Conservation (phyloP, 1,284 basidiomycete genomes). For the Neolentinus lepideus region DNA sequence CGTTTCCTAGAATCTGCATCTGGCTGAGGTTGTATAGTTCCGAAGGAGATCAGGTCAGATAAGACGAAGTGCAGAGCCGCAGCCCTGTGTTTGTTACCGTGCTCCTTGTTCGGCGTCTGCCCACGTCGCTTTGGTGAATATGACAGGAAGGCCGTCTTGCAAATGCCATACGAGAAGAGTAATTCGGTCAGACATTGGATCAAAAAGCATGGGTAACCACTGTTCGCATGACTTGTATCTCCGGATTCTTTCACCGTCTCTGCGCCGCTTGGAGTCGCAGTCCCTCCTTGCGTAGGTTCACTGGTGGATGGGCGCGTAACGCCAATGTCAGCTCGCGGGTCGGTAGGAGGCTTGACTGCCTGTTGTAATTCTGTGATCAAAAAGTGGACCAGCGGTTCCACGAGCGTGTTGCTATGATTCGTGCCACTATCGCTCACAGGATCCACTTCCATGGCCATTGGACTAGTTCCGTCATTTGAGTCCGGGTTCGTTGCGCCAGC, state of each 20-base stretch:
- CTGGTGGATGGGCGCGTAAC: constrained; percentile 15
- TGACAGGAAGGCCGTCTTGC: constrained; percentile 85
- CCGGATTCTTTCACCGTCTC: constrained; percentile 11
- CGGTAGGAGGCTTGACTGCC: constrained; percentile 35
- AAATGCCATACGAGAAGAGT: constrained; percentile 87
- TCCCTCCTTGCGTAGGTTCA: constrained; percentile 15
- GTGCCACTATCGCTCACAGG: constrained; percentile 22
- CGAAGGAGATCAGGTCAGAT: constrained; percentile 71
- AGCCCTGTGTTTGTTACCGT: constrained; percentile 44
- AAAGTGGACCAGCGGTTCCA: constrained; percentile 67
- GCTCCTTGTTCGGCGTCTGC: constrained; percentile 57
- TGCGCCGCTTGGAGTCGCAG: constrained; percentile 3
- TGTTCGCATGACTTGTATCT: constrained; percentile 31
- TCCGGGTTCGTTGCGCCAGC: constrained; percentile 14
- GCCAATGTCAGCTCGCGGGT: background rate
- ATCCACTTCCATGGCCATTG: constrained; percentile 64
- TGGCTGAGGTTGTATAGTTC: constrained; percentile 58
- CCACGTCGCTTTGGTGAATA: constrained; percentile 66
- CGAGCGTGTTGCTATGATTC: constrained; percentile 30
- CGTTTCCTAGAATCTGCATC: constrained; percentile 47
- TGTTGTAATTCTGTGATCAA: constrained; percentile 68
- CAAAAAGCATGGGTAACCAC: constrained; percentile 74
- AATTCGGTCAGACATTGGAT: constrained; percentile 92
- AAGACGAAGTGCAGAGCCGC: constrained; percentile 73
- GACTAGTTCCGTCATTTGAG: constrained; percentile 15